Percentiles rank a stretch among this genome's conserved stretches.
Conservation (phyloP, 2,329 filamentous ascomycete genomes). For the Trichoderma atrobrunneum region DNA sequence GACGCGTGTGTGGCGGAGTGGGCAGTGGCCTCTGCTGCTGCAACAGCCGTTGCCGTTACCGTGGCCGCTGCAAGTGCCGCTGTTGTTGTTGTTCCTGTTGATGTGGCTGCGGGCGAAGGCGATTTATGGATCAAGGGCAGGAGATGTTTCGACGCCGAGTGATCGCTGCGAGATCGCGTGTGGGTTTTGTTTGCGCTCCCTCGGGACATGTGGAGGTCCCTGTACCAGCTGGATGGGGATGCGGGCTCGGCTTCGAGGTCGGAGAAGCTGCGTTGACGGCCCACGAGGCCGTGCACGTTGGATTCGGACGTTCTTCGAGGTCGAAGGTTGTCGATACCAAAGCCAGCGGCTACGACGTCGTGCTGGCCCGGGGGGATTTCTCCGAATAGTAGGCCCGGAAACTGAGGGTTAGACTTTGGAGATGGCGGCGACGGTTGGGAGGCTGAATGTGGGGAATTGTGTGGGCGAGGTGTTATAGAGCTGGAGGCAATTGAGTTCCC, state of each 20-base stretch:
- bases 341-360: slow-evolving; percentile 52
- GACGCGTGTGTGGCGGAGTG: slow-evolving; percentile 26
- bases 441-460: slow-evolving; percentile 34
- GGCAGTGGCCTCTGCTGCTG: slow-evolving; percentile 4
- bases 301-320: slow-evolving; percentile 69
- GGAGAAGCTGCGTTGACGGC: slow-evolving; percentile 54
- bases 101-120: slow-evolving; percentile 10
- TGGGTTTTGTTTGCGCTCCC: slow-evolving; percentile 33
- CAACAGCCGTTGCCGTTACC: slow-evolving; percentile 1
- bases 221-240: slow-evolving; percentile 68
- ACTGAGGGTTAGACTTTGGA: slow-evolving; percentile 34
- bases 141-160: slow-evolving; percentile 39
- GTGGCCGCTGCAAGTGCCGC: slow-evolving; percentile 2
- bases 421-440: slow-evolving; percentile 33
- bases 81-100: background rate
- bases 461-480: slow-evolving; percentile 35
- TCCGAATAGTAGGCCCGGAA: slow-evolving; percentile 66
- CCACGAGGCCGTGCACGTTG: slow-evolving; percentile 53
- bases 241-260: slow-evolving; percentile 56
- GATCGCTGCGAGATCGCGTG: slow-evolving; percentile 60
- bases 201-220: slow-evolving; percentile 33
- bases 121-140: slow-evolving; percentile 35
- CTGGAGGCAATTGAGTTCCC: slow-evolving; percentile 36
- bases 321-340: slow-evolving; percentile 56
- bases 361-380: slow-evolving; percentile 65